These are phyloP conservation scores for Senna tora DNA, from an alignment of 306 rosid genomes.

Conservation along the genomic window DNA sequence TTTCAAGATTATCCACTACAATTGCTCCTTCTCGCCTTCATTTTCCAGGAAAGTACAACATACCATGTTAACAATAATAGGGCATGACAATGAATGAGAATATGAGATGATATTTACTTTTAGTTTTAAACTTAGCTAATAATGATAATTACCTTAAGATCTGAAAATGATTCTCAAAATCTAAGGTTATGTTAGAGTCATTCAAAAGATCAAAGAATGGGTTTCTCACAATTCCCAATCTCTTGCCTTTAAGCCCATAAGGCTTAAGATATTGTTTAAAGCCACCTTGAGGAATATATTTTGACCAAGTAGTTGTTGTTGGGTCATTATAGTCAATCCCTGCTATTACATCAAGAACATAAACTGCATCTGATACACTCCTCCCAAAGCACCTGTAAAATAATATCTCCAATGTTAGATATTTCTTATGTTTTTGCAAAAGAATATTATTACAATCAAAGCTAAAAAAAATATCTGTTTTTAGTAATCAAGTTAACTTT, in stretches of 20 bases:
- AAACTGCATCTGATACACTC: conserved; percentile 51
- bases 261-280: conserved; percentile 35
- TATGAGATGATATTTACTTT: too few relatives aligned
- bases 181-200: conserved; percentile 5
- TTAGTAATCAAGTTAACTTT: too few relatives aligned
- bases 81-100: too few relatives aligned
- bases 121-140: too few relatives aligned
- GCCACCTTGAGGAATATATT: conserved; percentile 50
- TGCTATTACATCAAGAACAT: conserved; percentile 59
- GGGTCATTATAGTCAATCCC: conserved; percentile 51
- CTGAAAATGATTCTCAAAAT: conserved; percentile 38
- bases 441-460: too few relatives aligned
- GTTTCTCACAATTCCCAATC: conserved; percentile 45
- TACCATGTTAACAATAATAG: too few relatives aligned
- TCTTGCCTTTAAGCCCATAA: conserved; percentile 46
- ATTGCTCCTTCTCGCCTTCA: conserved; percentile 41
- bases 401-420: neutral
- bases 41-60: neutral
- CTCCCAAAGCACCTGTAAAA: conserved; percentile 48
- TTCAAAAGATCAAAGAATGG: conserved; percentile 24
- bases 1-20: conserved; percentile 42
- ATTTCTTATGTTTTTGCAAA: too few relatives aligned
- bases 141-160: conserved; percentile 37
- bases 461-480: too few relatives aligned
- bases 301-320: conserved; percentile 31